A percentile compares a stretch with the other conserved stretches of the same genome.
These are phyloP conservation scores for Tillandsia fasciculata DNA, from an alignment of 176 grass and related monocot species.

Conservation along the genomic window DNA sequence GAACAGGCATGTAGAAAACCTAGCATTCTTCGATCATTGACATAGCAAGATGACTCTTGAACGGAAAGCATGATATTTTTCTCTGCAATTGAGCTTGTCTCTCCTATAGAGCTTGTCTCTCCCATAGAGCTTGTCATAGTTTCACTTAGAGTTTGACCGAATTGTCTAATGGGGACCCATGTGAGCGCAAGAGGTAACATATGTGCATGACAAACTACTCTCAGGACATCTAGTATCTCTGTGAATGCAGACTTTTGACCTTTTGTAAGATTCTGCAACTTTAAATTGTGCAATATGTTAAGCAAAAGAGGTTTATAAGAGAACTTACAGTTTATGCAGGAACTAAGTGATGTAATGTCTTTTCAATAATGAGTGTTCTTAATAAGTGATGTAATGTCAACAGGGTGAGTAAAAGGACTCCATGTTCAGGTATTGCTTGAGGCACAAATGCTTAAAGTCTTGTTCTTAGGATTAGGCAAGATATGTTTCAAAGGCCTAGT, in stretches of 20 bases:
- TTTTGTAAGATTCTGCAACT: slow-evolving; percentile 57
- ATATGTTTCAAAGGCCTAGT: too few species aligned
- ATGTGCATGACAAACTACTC: slow-evolving; percentile 78
- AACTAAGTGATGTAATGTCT: too few species aligned
- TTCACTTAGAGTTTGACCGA: not conserved
- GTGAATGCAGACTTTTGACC: slow-evolving; percentile 60
- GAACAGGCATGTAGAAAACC: slow-evolving; percentile 44
- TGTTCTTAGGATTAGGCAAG: too few species aligned
- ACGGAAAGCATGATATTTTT: not conserved
- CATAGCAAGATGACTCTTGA: slow-evolving; percentile 27
- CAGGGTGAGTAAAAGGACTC: too few species aligned
- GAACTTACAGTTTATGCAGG: too few species aligned
- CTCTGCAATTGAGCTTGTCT: not conserved
- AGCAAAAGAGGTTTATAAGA: too few species aligned
- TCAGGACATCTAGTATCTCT: slow-evolving; percentile 90
- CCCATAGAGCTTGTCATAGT: not conserved
- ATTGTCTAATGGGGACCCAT: slow-evolving; percentile 38
- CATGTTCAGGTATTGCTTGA: too few species aligned
- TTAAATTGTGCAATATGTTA: not conserved
- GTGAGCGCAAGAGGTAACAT: slow-evolving; percentile 91
- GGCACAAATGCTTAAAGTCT: too few species aligned
- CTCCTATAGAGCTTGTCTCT: not conserved
- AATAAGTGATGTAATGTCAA: not conserved
- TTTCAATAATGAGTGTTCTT: not conserved
- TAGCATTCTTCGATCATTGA: slow-evolving; percentile 35